Evolutionary conservation across 2,329 filamentous ascomycete genomes (phyloP), one percentile per base, ranked within the genome.

Genomic region (Botryotinia globosa): DNA sequence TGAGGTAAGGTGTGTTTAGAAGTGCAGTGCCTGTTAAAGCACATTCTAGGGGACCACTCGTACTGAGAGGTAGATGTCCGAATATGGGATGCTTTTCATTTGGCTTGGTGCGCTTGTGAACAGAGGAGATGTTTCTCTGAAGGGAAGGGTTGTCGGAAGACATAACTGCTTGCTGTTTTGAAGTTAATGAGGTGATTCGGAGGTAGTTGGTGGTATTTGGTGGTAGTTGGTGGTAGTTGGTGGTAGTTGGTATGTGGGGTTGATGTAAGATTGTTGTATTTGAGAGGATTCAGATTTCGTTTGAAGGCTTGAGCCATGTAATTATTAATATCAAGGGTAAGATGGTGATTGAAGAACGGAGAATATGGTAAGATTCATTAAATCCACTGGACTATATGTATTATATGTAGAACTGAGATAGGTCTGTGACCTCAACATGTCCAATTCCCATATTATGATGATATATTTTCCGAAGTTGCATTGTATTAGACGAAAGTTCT

Each of bases 1-100:
- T 97, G 83, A 94, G 90, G 77, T 88, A 89, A 1, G 90, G 86
- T 18, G 87, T 88, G 74, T 89, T 87, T 14, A 94, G 84, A 9
- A 94, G 83, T 0, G 87, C 84, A 58, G 83, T 82, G 8, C 88
- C 87, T 9, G 78, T 82, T 51, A 87, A 79, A 3, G 85, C 84
- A 77, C 85, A 87, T 71, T 86, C 85, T 74, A 85, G 81, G 1
- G 85, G 85, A 1, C 85, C 85, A 44, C 79, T 82, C 20, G 84
- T 86, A 78, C 82, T 83, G n/a, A 87, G 80, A 9, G 84, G 85
- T 7, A 87, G 82, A 72, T 86, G 78, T 3, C 81, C 81, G 72
- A 84, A 86, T 73, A 82, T 82, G 56, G 82, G 76, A 62, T 79
- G 77, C 32, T 80, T 76, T n/a, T 77, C 73, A 56, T 77, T 58